Conservation (phyloP, 1,139 yeast genomes). For the Magnusiomyces paraingens region DNA sequence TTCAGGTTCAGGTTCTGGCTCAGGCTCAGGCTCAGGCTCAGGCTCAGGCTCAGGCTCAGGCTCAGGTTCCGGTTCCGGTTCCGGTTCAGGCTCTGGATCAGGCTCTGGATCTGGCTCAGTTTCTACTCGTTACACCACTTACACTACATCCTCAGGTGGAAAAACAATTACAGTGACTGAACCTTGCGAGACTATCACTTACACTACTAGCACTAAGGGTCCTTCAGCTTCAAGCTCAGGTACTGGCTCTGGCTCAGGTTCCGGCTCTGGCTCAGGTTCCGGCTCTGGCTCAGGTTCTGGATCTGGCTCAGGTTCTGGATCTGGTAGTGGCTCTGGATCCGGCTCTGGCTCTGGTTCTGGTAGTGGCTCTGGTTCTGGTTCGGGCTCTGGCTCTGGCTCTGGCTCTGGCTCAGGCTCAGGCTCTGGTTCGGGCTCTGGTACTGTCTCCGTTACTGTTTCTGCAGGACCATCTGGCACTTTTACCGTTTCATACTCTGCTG, state of each 20-base stretch:
- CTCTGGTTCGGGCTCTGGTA: conserved; percentile 2
- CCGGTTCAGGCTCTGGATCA: neutral
- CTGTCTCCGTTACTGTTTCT: neutral
- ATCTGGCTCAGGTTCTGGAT: conserved; percentile 3
- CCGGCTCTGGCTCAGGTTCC: conserved; percentile 4
- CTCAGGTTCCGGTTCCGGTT: neutral
- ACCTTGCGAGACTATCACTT: neutral
- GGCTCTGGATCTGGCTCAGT: neutral
- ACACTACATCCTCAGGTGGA: too few species aligned
- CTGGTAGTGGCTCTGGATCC: neutral
- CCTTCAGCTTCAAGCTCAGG: conserved; percentile 1
- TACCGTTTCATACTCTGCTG: neutral
- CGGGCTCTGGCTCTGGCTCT: neutral
- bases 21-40: conserved; percentile 3
- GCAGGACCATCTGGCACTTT: neutral
- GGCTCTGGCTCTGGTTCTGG: conserved; percentile 5
- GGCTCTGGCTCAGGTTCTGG: conserved; percentile 7
- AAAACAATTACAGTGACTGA: neutral
- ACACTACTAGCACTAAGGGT: neutral
- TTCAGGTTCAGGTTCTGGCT: neutral
- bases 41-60: conserved; percentile 2
- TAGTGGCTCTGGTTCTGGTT: conserved; percentile 2
- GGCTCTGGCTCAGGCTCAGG: neutral
- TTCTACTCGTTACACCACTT: neutral
- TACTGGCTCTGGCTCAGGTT: conserved; percentile 2